Evolutionary conservation across 345 rosid species (phyloP), one percentile per base, ranked within the genome.

Genomic region (Sapria himalayana): DNA sequence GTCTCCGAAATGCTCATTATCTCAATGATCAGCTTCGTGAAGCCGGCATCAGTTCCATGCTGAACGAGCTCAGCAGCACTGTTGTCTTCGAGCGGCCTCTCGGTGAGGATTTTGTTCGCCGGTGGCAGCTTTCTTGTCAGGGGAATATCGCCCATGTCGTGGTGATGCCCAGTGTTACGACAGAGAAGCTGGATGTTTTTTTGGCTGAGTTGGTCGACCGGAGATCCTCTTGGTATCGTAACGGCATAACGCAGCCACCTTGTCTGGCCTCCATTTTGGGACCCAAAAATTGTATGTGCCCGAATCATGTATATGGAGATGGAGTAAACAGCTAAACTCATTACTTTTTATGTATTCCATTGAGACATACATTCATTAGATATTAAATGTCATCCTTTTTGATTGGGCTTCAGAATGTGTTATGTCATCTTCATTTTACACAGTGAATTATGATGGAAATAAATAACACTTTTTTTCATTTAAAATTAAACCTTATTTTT

Each of bases 101-200:
- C 1, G 98, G 82, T 25, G 94, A 89, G 59, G 85, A 78, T 34
- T 82, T 89, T 44, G 74, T 76, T 9, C 85, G 98, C 15, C 57
- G 74, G 54, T 89, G 98, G 94, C 94, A 89, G 58, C 82, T 89
- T 2, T 92, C 93, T 49, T 89, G 94, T 58, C 73, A 81, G 54
- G 82, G 94, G 5, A 68, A 62, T 50, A 81, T 72, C 13, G 80
- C 97, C 23, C 97, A 86, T 27, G 81, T 76, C 2, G 94, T 86
- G 57, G 98, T 86, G 46, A 86, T 86, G 94, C 98, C 98, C 5
- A 86, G 46, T 40, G 82, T 82, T 25, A 66, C 70, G 16, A 50
- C 82, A 10, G 78, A 78, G n/a, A 82, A 82, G 67, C 74, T 89
- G 37, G 82, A 89, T 25, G 37, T 29, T 57, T 89, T 82, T 57